Percentiles rank a stretch among this genome's conserved stretches.
Evolutionary conservation across 306 rosid species (phyloP).

Genomic region (Quercus robur): DNA sequence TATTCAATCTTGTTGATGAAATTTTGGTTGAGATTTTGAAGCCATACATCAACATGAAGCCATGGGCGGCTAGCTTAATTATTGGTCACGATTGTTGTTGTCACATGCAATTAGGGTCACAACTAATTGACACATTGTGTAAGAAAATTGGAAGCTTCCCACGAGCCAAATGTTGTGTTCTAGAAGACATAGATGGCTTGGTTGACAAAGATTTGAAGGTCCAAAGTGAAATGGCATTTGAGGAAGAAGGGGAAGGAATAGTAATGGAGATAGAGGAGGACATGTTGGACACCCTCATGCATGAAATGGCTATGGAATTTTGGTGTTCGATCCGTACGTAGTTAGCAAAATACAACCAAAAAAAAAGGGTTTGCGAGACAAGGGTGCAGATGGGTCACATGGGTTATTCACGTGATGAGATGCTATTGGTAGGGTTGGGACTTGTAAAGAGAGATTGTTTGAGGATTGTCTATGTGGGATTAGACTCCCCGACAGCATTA

Average conservation of each 20-base stretch:
- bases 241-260: constrained; percentile 54
- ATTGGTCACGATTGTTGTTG: neutral
- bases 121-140: constrained; percentile 42
- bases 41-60: constrained; percentile 28
- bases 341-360: too few species aligned
- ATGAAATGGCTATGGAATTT: constrained; percentile 49
- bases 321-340: neutral
- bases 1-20: constrained; percentile 64
- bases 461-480: constrained; percentile 32
- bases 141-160: constrained; percentile 48
- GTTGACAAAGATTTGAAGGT: constrained; percentile 51
- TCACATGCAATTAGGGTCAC: constrained; percentile 18
- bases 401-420: constrained; percentile 70
- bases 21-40: constrained; percentile 41
- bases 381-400: constrained; percentile 30
- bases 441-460: constrained; percentile 26
- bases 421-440: constrained; percentile 22
- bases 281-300: constrained; percentile 59
- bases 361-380: neutral
- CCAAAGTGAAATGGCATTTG: constrained; percentile 28
- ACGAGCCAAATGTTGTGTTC: constrained; percentile 49
- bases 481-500: constrained; percentile 34
- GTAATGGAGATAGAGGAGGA: constrained; percentile 63
- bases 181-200: constrained; percentile 74
- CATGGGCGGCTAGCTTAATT: constrained; percentile 18